Percentiles rank a stretch among this genome's conserved stretches.
Evolutionary conservation across 2,329 filamentous ascomycete species (phyloP).

Genomic region (Phoma herbarum): DNA sequence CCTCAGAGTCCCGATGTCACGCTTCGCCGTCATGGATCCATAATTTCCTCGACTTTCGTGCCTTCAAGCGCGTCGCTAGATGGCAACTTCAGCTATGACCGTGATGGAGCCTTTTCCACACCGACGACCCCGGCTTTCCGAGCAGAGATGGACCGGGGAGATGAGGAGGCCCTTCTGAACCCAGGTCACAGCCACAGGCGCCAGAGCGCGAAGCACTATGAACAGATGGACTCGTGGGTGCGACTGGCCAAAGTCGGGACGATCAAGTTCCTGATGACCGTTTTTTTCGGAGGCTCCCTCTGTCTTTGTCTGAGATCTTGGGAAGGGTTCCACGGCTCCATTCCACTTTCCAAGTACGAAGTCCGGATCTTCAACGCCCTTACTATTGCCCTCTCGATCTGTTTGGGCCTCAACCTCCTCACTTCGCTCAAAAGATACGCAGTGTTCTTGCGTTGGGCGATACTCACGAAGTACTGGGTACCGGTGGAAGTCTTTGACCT

Average conservation of each 20-base stretch:
- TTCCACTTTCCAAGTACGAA: conserved; percentile 35
- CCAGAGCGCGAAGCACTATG: background rate
- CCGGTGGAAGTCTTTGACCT: conserved; percentile 46
- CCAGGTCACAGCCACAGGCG: background rate
- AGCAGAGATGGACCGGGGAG: background rate
- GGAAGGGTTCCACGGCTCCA: conserved; percentile 35
- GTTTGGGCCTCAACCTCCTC: conserved; percentile 45
- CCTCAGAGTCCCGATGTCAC: background rate
- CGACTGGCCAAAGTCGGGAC: conserved; percentile 36
- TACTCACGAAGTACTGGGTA: conserved; percentile 41
- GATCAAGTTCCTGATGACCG: conserved; percentile 36
- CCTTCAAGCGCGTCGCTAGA: background rate
- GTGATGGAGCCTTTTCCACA: background rate
- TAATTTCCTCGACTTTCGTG: background rate
- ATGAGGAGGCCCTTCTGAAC: background rate
- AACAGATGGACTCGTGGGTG: conserved; percentile 8
- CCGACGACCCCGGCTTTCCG: background rate
- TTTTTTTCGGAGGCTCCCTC: conserved; percentile 39
- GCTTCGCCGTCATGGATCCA: background rate
- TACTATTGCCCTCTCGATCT: conserved; percentile 43
- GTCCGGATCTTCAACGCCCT: conserved; percentile 46
- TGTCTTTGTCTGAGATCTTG: conserved; percentile 39
- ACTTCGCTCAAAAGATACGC: conserved; percentile 46
- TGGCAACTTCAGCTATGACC: background rate
- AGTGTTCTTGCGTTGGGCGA: conserved; percentile 43